Conservation (phyloP, 305 asterid species). For the Coffea humblotiana region DNA sequence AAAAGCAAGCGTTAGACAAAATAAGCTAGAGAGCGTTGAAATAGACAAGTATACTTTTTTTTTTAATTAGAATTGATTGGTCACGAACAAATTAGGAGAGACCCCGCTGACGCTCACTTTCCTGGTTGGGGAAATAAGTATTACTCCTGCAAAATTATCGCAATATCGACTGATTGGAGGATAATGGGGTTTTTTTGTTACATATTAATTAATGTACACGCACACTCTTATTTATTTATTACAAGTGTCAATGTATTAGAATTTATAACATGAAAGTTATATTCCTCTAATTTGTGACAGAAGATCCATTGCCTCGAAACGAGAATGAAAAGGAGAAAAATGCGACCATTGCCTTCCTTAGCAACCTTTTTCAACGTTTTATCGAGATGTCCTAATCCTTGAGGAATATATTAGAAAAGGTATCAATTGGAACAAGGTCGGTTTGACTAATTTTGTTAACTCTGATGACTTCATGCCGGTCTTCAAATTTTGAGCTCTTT, state of each 20-base stretch:
- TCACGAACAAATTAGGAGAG: not conserved
- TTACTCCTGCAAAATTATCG: not conserved
- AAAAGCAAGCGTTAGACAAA: not conserved
- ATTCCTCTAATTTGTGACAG: too few species aligned
- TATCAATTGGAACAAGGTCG: slow-evolving; percentile 34
- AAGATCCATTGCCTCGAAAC: too few species aligned
- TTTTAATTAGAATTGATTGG: not conserved
- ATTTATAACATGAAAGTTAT: too few species aligned
- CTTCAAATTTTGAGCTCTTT: not conserved
- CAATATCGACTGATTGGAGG: not conserved
- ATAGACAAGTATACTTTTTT: not conserved
- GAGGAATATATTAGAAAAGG: slow-evolving; percentile 27
- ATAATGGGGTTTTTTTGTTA: not conserved
- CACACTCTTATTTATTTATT: too few species aligned
- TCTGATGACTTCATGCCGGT: not conserved
- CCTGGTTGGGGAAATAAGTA: not conserved
- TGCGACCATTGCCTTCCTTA: not conserved
- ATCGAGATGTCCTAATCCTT: slow-evolving; percentile 14
- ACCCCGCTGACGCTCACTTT: not conserved
- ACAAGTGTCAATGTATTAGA: too few species aligned
- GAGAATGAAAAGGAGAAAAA: not conserved
- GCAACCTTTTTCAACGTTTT: not conserved
- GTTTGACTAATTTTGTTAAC: slow-evolving; percentile 43
- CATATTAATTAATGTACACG: too few species aligned
- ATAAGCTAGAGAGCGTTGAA: not conserved